Percentiles rank a stretch among this genome's conserved stretches.
Conservation (phyloP, 768 basidiomycete species). For the Nidularia sp. region DNA sequence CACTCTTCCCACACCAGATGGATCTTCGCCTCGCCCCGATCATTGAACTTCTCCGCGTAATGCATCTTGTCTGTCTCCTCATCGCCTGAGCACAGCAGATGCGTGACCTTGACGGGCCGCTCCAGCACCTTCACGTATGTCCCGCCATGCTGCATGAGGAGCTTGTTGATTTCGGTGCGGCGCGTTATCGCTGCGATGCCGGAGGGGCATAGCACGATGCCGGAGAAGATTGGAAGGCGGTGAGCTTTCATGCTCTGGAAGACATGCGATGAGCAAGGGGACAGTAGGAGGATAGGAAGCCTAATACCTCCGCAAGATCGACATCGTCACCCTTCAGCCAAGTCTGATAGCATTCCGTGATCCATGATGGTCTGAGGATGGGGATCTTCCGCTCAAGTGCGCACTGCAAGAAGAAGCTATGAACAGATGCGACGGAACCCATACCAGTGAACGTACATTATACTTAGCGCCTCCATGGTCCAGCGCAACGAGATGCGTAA, state of each 20-base stretch:
- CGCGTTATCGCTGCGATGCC: slow-evolving; percentile 63
- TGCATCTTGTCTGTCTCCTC: slow-evolving; percentile 72
- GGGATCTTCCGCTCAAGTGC: slow-evolving; percentile 79
- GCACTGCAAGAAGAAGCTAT: slow-evolving; percentile 45
- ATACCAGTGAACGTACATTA: slow-evolving; percentile 35
- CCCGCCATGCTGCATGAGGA: slow-evolving; percentile 60
- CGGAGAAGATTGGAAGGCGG: slow-evolving; percentile 71
- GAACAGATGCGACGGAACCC: background rate
- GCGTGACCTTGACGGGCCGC: slow-evolving; percentile 77
- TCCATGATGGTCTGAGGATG: slow-evolving; percentile 77
- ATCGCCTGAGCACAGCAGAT: slow-evolving; percentile 73
- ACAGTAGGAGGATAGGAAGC: background rate
- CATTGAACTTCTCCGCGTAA: slow-evolving; percentile 74
- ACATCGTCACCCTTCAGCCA: slow-evolving; percentile 85
- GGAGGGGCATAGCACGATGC: slow-evolving; percentile 67
- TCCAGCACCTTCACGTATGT: slow-evolving; percentile 72
- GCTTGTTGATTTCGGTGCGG: slow-evolving; percentile 60
- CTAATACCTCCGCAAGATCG: slow-evolving; percentile 56
- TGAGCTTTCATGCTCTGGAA: slow-evolving; percentile 53
- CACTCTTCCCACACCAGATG: slow-evolving; percentile 91
- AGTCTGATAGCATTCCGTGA: slow-evolving; percentile 60
- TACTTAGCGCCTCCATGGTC: slow-evolving; percentile 86
- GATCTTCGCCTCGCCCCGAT: slow-evolving; percentile 66
- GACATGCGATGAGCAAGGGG: background rate
- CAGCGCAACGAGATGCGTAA: slow-evolving; percentile 86